These are phyloP conservation scores for Oxyria digyna DNA, from an alignment of 148 eudicot species.

Conservation along the genomic window DNA sequence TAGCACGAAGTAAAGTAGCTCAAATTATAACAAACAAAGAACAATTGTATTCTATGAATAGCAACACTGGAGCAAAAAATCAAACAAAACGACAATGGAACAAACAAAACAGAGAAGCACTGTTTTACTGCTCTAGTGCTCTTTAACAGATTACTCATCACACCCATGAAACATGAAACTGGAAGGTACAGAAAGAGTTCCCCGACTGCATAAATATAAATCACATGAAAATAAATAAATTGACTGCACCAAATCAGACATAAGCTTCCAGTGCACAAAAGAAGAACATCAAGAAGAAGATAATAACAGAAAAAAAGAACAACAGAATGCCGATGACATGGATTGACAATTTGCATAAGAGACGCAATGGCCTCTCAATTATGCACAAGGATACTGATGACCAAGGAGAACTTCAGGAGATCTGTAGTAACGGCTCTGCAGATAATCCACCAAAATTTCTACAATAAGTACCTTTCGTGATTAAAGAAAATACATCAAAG, in stretches of 20 bases:
- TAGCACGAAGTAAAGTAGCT: too few species aligned
- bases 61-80: background rate
- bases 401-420: constrained; percentile 99
- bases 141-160: background rate
- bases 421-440: constrained; percentile 98
- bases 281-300: background rate
- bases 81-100: background rate
- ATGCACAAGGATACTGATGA: constrained; percentile 72
- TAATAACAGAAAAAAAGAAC: background rate
- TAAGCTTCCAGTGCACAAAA: background rate
- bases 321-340: background rate
- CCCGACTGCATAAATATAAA: background rate
- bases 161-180: background rate
- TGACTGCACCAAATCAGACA: background rate
- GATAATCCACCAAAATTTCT: constrained; percentile 12
- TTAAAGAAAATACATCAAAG: background rate
- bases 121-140: background rate
- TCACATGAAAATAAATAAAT: background rate
- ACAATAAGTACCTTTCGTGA: constrained; percentile 2
- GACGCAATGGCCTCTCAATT: background rate
- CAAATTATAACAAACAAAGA: background rate
- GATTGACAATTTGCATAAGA: background rate
- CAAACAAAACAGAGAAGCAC: background rate
- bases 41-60: background rate
- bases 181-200: background rate